phyloP scores from a whole-genome alignment of 805 yeast species.

The Myxozyma geophila region DNA sequence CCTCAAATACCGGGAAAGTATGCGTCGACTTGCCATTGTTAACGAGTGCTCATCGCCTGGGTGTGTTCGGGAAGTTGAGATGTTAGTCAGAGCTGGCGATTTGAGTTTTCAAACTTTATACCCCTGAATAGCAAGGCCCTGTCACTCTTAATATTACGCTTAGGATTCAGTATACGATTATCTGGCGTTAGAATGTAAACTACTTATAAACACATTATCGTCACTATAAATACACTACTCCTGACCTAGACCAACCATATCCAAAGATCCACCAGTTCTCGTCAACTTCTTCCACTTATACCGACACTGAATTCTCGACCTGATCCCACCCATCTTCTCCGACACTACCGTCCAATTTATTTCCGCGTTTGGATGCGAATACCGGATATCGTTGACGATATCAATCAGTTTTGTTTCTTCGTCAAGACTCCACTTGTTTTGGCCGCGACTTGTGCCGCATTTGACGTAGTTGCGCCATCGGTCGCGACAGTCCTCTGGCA shows the following conservation, averaged over 20 bases:
- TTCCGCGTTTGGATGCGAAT: conserved; percentile 44
- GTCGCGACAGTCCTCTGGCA: conserved; percentile 98
- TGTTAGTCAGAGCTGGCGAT: too few species aligned
- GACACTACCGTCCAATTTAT: conserved; percentile 92
- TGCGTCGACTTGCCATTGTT: too few species aligned
- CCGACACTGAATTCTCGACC: conserved; percentile 92
- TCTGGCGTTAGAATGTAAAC: not conserved
- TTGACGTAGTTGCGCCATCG: conserved; percentile 95
- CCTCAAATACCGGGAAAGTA: too few species aligned
- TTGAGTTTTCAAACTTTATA: too few species aligned
- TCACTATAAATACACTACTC: not conserved
- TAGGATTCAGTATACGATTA: too few species aligned
- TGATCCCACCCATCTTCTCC: conserved; percentile 83
- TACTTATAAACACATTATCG: not conserved
- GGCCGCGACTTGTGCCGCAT: conserved; percentile 78
- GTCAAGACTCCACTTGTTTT: conserved; percentile 76
- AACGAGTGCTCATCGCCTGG: too few species aligned
- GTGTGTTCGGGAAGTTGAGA: too few species aligned
- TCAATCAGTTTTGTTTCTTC: conserved; percentile 68
- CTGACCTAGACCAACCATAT: conserved; percentile 1
- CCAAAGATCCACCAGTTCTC: conserved; percentile 2
- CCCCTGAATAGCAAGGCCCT: too few species aligned
- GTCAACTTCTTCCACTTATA: conserved; percentile 84
- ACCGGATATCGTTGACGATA: conserved; percentile 58
- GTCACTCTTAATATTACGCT: too few species aligned